Evolutionary conservation across 2,329 filamentous ascomycete genomes (phyloP), one percentile per base, ranked within the genome.

Genomic region (Clarireedia hainanense): DNA sequence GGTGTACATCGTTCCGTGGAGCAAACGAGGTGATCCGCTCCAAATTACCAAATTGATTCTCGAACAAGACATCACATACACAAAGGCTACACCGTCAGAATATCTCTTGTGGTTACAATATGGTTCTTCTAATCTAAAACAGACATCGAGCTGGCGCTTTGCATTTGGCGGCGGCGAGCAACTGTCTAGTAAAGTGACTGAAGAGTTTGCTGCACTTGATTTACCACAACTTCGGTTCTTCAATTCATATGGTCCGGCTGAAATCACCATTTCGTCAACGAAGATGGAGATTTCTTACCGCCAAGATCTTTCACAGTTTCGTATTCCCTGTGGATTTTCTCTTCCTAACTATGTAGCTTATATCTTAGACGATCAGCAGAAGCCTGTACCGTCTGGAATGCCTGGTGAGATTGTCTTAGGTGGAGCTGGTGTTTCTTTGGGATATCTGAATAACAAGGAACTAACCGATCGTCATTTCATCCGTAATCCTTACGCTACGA

Each of bases 321-420:
- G 46, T 24, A 58, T 57, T 40, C 55, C 49, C 1, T 42, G 39
- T 12, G 58, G 55, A 6, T 49, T 23, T 5, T 39, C 55, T 5
- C 27, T 59, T 5, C 59, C 61, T 26, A 61, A 61, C 43, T 61
- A 60, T 69, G 45, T 49, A 17, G 1, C 51, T 20, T 75, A 73
- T 57, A 68, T 79, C 40, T 23, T 78, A 0, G 75, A 76, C 58
- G 57, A 68, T 4, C 36, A 73, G 1, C 59, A 67, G 17, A 52
- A 69, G 14, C 64, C 70, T 0, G 59, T 75, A 2, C 73, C 76
- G 1, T 42, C 67, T 9, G 75, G 75, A 0, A 58, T 73, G 2
- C 61, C 69, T 0, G 77, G 77, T 4, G 74, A 78, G 57, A 67
- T 79, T 5, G 67, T 48, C 27, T 66, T 79, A 30, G 71, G 64